phyloP scores from a whole-genome alignment of 768 basidiomycete genomes.

The Erythrobasidium yunnanense region DNA sequence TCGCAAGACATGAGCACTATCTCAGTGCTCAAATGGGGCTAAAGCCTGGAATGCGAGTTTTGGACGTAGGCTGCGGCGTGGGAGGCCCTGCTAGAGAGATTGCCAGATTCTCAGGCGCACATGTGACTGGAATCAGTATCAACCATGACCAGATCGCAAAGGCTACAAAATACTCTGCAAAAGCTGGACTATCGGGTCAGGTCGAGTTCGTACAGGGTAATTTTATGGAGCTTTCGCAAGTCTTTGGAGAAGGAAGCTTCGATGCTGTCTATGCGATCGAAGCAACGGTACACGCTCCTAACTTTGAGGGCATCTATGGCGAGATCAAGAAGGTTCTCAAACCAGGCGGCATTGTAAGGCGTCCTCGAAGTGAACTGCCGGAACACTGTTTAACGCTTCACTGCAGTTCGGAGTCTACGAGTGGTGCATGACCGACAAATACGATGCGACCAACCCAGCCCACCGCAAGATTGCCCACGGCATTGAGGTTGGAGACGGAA shows the following conservation, averaged over 20 bases:
- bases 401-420: conserved; percentile 90
- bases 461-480: conserved; percentile 82
- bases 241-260: conserved; percentile 83
- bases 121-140: conserved; percentile 76
- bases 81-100: conserved; percentile 96
- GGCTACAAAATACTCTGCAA: conserved; percentile 70
- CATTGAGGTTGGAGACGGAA: conserved; percentile 69
- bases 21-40: conserved; percentile 76
- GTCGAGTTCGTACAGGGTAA: conserved; percentile 81
- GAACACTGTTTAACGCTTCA: not conserved
- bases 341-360: conserved; percentile 76
- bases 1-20: conserved; percentile 93
- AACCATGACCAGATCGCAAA: conserved; percentile 87
- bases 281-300: conserved; percentile 91
- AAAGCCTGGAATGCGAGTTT: conserved; percentile 81
- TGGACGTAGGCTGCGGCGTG: conserved; percentile 94
- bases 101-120: conserved; percentile 72
- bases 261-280: conserved; percentile 98
- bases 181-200: conserved; percentile 62
- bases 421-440: conserved; percentile 94
- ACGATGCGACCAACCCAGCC: conserved; percentile 71
- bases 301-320: conserved; percentile 88
- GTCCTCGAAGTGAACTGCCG: not conserved
- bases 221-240: conserved; percentile 86
- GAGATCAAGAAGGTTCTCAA: conserved; percentile 88